A percentile compares a stretch with the other conserved stretches of the same genome.
Conservation (phyloP, 2,329 filamentous ascomycete genomes). For the Hypoxylon sp. region DNA sequence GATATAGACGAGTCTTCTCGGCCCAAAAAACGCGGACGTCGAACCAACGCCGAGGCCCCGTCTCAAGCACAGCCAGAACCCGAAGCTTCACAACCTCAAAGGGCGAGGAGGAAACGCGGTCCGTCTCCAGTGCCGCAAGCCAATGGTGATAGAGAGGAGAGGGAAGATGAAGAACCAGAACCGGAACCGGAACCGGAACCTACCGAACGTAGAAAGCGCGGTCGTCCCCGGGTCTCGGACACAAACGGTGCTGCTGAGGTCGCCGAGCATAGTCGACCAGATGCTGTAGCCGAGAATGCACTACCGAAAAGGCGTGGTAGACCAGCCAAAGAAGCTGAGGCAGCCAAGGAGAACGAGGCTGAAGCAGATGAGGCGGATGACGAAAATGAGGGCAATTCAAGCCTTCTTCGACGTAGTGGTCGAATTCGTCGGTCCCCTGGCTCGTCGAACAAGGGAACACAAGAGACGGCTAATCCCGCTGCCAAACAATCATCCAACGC, state of each 20-base stretch:
- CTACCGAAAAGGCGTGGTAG: conserved; percentile 36
- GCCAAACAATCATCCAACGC: conserved; percentile 9
- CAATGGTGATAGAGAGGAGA: conserved; percentile 11
- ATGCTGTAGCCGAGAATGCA: conserved; percentile 15
- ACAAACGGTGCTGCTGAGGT: conserved; percentile 32
- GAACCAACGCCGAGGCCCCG: conserved; percentile 30
- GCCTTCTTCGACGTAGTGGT: conserved; percentile 49
- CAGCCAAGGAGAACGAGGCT: conserved; percentile 32
- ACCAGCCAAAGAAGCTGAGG: conserved; percentile 31
- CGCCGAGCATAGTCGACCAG: conserved; percentile 23
- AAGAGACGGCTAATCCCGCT: conserved; percentile 13
- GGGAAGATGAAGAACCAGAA: conserved; percentile 9
- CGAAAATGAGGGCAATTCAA: conserved; percentile 52
- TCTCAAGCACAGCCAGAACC: conserved; percentile 41
- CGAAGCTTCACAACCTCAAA: conserved; percentile 35
- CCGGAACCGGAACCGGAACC: conserved; percentile 27
- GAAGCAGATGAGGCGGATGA: conserved; percentile 53
- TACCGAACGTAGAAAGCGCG: conserved; percentile 49
- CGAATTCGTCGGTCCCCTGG: conserved; percentile 41
- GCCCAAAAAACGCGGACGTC: conserved; percentile 49
- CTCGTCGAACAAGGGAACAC: conserved; percentile 15
- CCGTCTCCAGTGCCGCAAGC: conserved; percentile 40
- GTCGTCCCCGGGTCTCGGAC: conserved; percentile 48
- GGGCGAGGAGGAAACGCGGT: conserved; percentile 51
- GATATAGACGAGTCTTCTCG: conserved; percentile 45